Conservation (phyloP, 116 monocot species). For the Iris pallida region DNA sequence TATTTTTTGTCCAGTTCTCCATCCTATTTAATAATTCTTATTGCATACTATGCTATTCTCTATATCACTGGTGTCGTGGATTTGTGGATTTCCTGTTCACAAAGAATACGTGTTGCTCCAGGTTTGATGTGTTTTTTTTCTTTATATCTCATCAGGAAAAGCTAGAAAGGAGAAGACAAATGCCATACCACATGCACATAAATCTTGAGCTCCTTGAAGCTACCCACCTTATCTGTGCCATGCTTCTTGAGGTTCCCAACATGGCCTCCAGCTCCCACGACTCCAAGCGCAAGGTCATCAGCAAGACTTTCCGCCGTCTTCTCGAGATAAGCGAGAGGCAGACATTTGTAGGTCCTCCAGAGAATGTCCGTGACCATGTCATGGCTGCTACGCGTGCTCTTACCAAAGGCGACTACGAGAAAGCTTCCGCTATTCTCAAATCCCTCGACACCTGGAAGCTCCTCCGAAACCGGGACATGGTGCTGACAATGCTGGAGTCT, state of each 20-base stretch:
- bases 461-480: slow-evolving; percentile 45
- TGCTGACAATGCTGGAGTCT: slow-evolving; percentile 63
- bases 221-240: slow-evolving; percentile 80
- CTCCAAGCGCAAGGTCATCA: slow-evolving; percentile 61
- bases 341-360: slow-evolving; percentile 81
- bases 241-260: slow-evolving; percentile 92
- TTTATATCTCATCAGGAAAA: slow-evolving; percentile 48
- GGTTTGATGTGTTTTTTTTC: too few species aligned
- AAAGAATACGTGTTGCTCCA: too few species aligned
- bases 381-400: slow-evolving; percentile 83
- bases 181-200: slow-evolving; percentile 86
- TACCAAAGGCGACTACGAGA: slow-evolving; percentile 61
- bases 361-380: slow-evolving; percentile 90
- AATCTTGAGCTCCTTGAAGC: slow-evolving; percentile 96
- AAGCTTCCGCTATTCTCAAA: slow-evolving; percentile 45
- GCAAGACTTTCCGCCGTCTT: slow-evolving; percentile 84
- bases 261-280: slow-evolving; percentile 72
- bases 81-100: too few species aligned
- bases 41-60: too few species aligned
- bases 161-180: slow-evolving; percentile 69
- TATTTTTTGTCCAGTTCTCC: too few species aligned
- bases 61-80: too few species aligned
- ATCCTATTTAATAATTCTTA: too few species aligned
- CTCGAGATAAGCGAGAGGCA: slow-evolving; percentile 74
- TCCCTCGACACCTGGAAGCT: slow-evolving; percentile 88